Base-by-base conservation (phyloP, 805 yeast genomes). In the Candida multigemmis region DNA sequence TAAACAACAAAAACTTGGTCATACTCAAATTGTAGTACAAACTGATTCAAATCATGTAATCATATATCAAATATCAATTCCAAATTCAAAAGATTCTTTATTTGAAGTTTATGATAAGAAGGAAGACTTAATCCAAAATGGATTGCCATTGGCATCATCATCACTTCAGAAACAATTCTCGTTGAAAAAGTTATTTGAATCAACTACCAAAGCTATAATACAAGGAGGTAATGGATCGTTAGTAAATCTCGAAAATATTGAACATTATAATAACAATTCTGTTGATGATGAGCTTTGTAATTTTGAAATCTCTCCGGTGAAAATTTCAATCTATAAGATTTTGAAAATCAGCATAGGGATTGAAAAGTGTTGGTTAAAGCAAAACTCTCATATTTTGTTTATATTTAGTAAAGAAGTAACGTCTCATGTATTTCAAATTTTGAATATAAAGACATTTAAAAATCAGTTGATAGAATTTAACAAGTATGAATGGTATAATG, bases 41-140 rank as follows among this genome's bases (percentile, higher is more conserved):
- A 65, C 75, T 1, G 40, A 54, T 16, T 31, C 35, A 6, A 55
- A 58, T 31, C 59, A 50, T 25, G 35, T 68, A n/a, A 41, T 68
- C 19, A 50, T 69, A 16, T 71, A 62, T 35, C 68, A 63, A 22
- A 34, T 56, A 8, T 30, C 37, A 12, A 42, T 57, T 19, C 45
- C 41, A 32, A 48, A 51, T 39, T 40, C 48, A 13, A 43, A 44
- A 15, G 24, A 16, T 13, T 50, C 61, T n/a, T 28, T 48, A 21
- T 61, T 45, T 31, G 65, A 59, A 29, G 37, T 61, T 4, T 37
- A 41, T 18, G 48, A 43, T 23, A 23, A 36, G n/a, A 37, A 37
- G 15, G 39, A 46, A 19, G 53, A 50, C 21, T 47, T 42, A 14
- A 26, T 50, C n/a, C 68, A 62, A 38, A 46, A 45, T 11, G 48